phyloP scores from a whole-genome alignment of 495 filamentous ascomycete genomes.

The Apiosordaria backusii region DNA sequence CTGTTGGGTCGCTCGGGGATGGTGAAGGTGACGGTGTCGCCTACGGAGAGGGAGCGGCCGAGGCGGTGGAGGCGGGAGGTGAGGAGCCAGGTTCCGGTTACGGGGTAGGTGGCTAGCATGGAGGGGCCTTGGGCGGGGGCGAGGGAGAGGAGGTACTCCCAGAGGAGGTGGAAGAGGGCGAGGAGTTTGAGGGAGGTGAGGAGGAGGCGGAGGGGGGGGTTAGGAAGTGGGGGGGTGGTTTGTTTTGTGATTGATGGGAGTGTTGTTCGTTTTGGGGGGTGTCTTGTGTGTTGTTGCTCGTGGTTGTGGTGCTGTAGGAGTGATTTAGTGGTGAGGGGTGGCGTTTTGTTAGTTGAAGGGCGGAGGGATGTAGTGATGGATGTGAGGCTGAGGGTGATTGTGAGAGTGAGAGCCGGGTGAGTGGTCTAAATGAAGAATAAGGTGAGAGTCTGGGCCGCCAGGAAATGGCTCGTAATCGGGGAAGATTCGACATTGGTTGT shows the following conservation, averaged over 20 bases:
- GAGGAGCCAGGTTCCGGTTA: conserved; percentile 61
- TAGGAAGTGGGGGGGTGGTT: conserved; percentile 10
- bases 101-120: conserved; percentile 75
- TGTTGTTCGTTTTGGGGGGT: conserved; percentile 10
- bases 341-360: not conserved
- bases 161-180: conserved; percentile 56
- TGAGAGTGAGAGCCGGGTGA: not conserved
- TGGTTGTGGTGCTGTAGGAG: not conserved
- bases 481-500: not conserved
- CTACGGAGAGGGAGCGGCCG: conserved; percentile 68
- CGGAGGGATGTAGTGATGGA: not conserved
- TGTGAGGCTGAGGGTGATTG: conserved; percentile 8
- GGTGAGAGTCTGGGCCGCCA: not conserved
- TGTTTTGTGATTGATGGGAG: conserved; percentile 8
- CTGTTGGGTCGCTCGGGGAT: conserved; percentile 64
- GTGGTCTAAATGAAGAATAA: not conserved
- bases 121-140: conserved; percentile 61
- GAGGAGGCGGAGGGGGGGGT: conserved; percentile 38
- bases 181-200: conserved; percentile 41
- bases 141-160: conserved; percentile 49
- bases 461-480: not conserved
- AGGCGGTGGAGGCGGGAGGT: conserved; percentile 62
- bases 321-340: not conserved
- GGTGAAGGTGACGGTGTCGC: conserved; percentile 77
- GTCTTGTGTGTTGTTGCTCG: not conserved